phyloP scores from a whole-genome alignment of 2,329 filamentous ascomycete genomes.

The Sphaerulina populicola region DNA sequence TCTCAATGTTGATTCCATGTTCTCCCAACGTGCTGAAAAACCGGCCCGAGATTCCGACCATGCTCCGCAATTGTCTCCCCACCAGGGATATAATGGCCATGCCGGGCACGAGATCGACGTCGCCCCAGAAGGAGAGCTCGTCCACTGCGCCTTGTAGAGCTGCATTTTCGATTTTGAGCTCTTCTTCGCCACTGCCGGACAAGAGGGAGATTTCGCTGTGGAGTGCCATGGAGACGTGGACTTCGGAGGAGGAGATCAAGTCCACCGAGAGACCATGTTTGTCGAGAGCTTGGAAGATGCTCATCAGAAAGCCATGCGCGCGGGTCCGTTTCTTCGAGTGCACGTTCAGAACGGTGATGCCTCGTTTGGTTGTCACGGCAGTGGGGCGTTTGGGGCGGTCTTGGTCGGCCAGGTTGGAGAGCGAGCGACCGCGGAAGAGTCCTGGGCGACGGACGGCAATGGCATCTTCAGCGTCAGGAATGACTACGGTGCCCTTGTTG shows the following conservation, averaged over 20 bases:
- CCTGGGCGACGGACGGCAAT: constrained; percentile 47
- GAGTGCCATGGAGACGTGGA: constrained; percentile 94
- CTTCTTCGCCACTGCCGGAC: constrained; percentile 39
- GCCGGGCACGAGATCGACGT: constrained; percentile 78
- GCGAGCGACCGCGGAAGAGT: constrained; percentile 42
- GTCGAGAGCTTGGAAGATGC: constrained; percentile 86
- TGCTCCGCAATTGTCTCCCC: constrained; percentile 94
- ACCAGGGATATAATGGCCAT: constrained; percentile 97
- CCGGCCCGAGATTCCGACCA: constrained; percentile 79
- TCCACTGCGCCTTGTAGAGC: constrained; percentile 48
- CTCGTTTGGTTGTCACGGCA: constrained; percentile 91
- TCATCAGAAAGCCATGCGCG: constrained; percentile 90
- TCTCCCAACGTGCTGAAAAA: constrained; percentile 95
- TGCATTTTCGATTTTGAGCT: constrained; percentile 42
- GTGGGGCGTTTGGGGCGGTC: constrained; percentile 45
- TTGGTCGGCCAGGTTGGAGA: constrained; percentile 32
- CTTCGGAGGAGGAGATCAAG: constrained; percentile 90
- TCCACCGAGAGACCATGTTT: constrained; percentile 83
- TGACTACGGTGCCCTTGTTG: constrained; percentile 69
- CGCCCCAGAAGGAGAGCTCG: constrained; percentile 71
- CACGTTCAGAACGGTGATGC: constrained; percentile 94
- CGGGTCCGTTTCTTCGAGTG: constrained; percentile 96
- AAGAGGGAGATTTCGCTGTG: constrained; percentile 62
- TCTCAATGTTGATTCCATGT: constrained; percentile 93
- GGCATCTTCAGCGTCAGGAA: constrained; percentile 60